A percentile compares a stretch with the other conserved stretches of the same genome.
Evolutionary conservation across 1,284 basidiomycete species (phyloP).

Genomic region (Cutaneotrichosporon cutaneum): DNA sequence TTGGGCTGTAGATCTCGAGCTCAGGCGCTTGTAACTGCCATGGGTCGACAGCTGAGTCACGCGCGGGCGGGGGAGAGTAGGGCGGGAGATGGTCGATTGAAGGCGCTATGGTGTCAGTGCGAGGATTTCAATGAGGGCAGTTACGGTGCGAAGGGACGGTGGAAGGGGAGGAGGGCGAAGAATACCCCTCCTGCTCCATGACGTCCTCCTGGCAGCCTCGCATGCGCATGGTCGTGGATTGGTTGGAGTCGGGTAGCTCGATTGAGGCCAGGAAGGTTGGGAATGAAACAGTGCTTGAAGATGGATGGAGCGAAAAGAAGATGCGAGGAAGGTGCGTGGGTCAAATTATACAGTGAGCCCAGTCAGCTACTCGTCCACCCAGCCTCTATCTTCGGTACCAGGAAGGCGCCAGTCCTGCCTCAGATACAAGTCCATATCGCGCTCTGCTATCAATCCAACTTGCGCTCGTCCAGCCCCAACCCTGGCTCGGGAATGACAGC

Average conservation of each 20-base stretch:
- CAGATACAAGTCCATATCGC: background rate
- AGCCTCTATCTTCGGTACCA: background rate
- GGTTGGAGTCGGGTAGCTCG: background rate
- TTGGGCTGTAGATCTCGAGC: too few relatives aligned
- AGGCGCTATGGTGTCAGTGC: too few relatives aligned
- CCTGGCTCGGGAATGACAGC: constrained; percentile 1
- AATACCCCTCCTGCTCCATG: background rate
- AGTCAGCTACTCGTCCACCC: background rate
- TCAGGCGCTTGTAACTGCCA: too few relatives aligned
- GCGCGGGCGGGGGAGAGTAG: too few relatives aligned
- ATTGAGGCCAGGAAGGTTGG: background rate
- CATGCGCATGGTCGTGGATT: constrained; percentile 14
- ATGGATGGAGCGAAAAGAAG: background rate
- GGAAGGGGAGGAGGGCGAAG: background rate
- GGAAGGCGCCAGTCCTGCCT: background rate
- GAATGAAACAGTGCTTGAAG: background rate
- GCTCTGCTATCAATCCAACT: constrained; percentile 33
- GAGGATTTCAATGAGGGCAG: too few relatives aligned
- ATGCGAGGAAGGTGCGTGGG: background rate
- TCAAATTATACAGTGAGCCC: background rate
- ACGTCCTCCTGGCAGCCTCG: background rate
- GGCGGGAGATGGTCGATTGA: too few relatives aligned
- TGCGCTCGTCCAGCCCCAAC: constrained; percentile 18
- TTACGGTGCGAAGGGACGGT: too few relatives aligned
- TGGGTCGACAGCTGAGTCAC: too few relatives aligned